phyloP scores from a whole-genome alignment of 805 yeast species.

The Saturnispora hagleri region DNA sequence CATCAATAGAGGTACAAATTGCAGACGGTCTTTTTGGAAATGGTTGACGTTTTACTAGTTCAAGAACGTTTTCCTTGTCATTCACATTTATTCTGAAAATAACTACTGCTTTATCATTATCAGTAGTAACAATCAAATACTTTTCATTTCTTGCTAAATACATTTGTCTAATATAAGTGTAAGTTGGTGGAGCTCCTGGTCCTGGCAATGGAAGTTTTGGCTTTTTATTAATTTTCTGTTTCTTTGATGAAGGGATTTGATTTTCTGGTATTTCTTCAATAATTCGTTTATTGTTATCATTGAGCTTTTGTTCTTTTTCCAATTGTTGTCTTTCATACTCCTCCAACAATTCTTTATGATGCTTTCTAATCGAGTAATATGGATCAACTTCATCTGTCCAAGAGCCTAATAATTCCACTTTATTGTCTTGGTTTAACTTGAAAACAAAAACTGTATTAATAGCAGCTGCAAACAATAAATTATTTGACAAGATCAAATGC shows the following conservation, averaged over 20 bases:
- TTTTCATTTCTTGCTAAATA: slow-evolving; percentile 43
- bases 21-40: slow-evolving; percentile 94
- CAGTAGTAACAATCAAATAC: slow-evolving; percentile 60
- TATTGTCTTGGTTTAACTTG: slow-evolving; percentile 24
- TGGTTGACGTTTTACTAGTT: slow-evolving; percentile 55
- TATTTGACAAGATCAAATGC: slow-evolving; percentile 35
- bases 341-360: slow-evolving; percentile 34
- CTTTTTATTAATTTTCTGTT: slow-evolving; percentile 26
- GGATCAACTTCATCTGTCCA: slow-evolving; percentile 58
- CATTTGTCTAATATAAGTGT: slow-evolving; percentile 60
- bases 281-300: slow-evolving; percentile 11
- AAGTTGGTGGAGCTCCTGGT: slow-evolving; percentile 58
- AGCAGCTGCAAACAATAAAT: slow-evolving; percentile 48
- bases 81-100: slow-evolving; percentile 39
- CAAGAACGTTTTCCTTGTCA: slow-evolving; percentile 33
- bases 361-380: slow-evolving; percentile 36
- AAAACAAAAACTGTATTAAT: slow-evolving; percentile 53
- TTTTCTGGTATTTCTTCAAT: slow-evolving; percentile 8
- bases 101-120: slow-evolving; percentile 72
- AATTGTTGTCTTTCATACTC: slow-evolving; percentile 19
- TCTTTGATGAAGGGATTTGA: slow-evolving; percentile 17
- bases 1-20: slow-evolving; percentile 47
- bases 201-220: slow-evolving; percentile 57
- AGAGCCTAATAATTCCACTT: slow-evolving; percentile 40
- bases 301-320: slow-evolving; percentile 18